phyloP scores from a whole-genome alignment of 768 basidiomycete genomes.

The Obba rivulosa region DNA sequence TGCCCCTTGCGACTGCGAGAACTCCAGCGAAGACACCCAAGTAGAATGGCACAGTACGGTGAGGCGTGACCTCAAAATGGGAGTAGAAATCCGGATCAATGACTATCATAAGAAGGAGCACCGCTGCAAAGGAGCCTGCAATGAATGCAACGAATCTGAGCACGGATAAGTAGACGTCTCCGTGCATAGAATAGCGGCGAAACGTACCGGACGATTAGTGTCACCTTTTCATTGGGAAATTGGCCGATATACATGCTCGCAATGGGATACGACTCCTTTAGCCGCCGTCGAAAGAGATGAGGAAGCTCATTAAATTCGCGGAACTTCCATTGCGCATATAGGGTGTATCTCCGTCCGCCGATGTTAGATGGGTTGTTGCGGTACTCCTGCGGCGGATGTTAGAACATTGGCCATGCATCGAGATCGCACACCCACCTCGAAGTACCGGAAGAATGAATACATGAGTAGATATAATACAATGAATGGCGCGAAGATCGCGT shows the following conservation, averaged over 20 bases:
- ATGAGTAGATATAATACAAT: conserved; percentile 94
- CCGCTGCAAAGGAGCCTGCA: conserved; percentile 94
- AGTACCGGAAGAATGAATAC: conserved; percentile 99
- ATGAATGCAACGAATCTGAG: conserved; percentile 91
- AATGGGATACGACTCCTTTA: conserved; percentile 83
- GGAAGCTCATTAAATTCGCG: conserved; percentile 98
- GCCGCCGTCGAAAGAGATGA: conserved; percentile 81
- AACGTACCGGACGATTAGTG: conserved; percentile 81
- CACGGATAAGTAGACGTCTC: not conserved
- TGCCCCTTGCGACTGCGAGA: conserved; percentile 85
- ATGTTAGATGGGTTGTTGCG: conserved; percentile 98
- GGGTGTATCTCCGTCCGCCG: conserved; percentile 87
- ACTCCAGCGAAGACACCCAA: conserved; percentile 82
- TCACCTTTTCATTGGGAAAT: conserved; percentile 93
- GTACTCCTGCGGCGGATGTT: conserved; percentile 66
- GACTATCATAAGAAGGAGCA: conserved; percentile 86
- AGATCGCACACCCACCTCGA: conserved; percentile 62
- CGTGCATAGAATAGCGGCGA: not conserved
- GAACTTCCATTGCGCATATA: conserved; percentile 97
- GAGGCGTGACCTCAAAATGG: conserved; percentile 91
- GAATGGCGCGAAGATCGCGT: conserved; percentile 93
- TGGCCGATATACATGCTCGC: conserved; percentile 97
- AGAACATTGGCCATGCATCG: conserved; percentile 7
- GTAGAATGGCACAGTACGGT: conserved; percentile 93
- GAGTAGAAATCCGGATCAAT: conserved; percentile 92